phyloP scores from a whole-genome alignment of 805 yeast genomes.

The Scheffersomyces spartinae region DNA sequence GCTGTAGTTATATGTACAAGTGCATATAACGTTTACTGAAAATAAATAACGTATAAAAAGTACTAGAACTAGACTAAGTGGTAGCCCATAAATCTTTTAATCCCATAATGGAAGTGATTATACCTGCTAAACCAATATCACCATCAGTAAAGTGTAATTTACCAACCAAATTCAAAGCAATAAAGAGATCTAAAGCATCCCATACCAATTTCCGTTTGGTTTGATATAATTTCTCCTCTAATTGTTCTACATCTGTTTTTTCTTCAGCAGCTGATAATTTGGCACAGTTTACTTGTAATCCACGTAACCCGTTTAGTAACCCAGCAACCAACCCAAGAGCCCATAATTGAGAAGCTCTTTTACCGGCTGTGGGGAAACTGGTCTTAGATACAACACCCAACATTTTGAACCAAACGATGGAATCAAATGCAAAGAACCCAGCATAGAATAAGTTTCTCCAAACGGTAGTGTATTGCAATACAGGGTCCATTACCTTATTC shows the following conservation, averaged over 20 bases:
- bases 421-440: slow-evolving; percentile 52
- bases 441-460: slow-evolving; percentile 51
- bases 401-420: slow-evolving; percentile 48
- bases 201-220: slow-evolving; percentile 58
- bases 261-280: slow-evolving; percentile 14
- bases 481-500: slow-evolving; percentile 57
- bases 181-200: slow-evolving; percentile 65
- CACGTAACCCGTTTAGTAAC: slow-evolving; percentile 45
- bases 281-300: slow-evolving; percentile 34
- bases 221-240: slow-evolving; percentile 31
- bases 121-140: slow-evolving; percentile 73
- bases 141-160: slow-evolving; percentile 62
- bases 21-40: slow-evolving; percentile 1
- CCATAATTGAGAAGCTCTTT: slow-evolving; percentile 67
- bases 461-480: slow-evolving; percentile 40
- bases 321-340: slow-evolving; percentile 57
- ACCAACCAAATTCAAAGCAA: slow-evolving; percentile 61
- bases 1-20: background rate
- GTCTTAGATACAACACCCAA: slow-evolving; percentile 41
- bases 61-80: background rate
- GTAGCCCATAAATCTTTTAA: slow-evolving; percentile 61
- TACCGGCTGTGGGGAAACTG: slow-evolving; percentile 38
- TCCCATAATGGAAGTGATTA: slow-evolving; percentile 70
- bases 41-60: background rate
- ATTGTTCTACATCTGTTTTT: slow-evolving; percentile 10